Conservation (phyloP, 768 basidiomycete genomes). For the Hygrocybe coccinea region DNA sequence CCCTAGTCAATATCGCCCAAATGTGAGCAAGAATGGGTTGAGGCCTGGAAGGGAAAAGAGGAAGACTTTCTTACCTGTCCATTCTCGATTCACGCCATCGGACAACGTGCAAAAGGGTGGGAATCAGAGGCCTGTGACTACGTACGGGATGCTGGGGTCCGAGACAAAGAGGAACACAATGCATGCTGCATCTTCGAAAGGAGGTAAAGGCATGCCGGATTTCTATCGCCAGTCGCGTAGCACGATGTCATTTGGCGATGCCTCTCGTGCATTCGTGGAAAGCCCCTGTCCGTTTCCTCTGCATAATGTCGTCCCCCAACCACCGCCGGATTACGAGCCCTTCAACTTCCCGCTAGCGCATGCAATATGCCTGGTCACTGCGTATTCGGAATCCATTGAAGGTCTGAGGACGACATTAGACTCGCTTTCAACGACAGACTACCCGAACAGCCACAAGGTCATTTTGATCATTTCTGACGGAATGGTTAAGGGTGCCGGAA, state of each 20-base stretch:
- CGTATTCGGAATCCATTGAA: conserved; percentile 95
- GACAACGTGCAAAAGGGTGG: conserved; percentile 56
- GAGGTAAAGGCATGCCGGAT: conserved; percentile 61
- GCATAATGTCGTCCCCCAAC: conserved; percentile 85
- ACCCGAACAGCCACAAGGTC: conserved; percentile 95
- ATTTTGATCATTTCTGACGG: conserved; percentile 96
- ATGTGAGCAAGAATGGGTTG: conserved; percentile 70
- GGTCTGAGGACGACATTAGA: conserved; percentile 97
- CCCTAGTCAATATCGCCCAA: conserved; percentile 85
- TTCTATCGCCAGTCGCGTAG: conserved; percentile 78
- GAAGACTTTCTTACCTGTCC: conserved; percentile 61
- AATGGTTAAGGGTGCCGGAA: conserved; percentile 96
- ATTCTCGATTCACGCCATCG: conserved; percentile 70
- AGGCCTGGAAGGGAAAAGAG: conserved; percentile 47
- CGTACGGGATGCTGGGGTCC: conserved; percentile 61
- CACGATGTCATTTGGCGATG: conserved; percentile 69
- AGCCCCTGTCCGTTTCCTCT: conserved; percentile 91
- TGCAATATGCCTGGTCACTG: conserved; percentile 93
- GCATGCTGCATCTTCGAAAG: conserved; percentile 44
- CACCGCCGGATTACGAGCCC: conserved; percentile 85
- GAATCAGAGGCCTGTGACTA: conserved; percentile 53
- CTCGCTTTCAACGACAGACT: conserved; percentile 96
- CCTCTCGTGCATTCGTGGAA: conserved; percentile 48
- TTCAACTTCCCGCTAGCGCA: conserved; percentile 94
- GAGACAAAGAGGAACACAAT: conserved; percentile 53